These are phyloP conservation scores for Penicillium sp. DNA, from an alignment of 2,329 filamentous ascomycete genomes.

Conservation along the genomic window DNA sequence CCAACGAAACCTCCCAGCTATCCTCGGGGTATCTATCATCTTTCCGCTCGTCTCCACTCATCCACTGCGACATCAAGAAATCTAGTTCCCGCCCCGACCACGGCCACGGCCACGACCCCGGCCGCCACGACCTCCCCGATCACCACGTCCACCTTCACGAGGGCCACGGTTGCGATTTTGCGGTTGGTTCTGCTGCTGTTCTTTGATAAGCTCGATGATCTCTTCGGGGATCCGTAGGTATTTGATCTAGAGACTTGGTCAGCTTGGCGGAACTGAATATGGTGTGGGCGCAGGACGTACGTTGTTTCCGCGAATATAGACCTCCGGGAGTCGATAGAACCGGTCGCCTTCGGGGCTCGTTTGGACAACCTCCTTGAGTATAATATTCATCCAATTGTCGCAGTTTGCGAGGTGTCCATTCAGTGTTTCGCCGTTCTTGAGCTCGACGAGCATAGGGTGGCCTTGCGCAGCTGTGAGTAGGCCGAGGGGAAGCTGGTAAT, in stretches of 20 bases:
- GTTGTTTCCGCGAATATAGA: constrained; percentile 97
- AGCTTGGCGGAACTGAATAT: neutral
- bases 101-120: constrained; percentile 51
- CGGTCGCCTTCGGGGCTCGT: constrained; percentile 94
- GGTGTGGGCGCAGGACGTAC: constrained; percentile 57
- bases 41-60: constrained; percentile 26
- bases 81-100: constrained; percentile 44
- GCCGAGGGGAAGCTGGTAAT: constrained; percentile 66
- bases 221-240: constrained; percentile 96
- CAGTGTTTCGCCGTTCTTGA: constrained; percentile 96
- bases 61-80: constrained; percentile 11
- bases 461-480: constrained; percentile 94
- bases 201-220: constrained; percentile 91
- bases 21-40: constrained; percentile 43
- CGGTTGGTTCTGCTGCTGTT: constrained; percentile 78
- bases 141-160: constrained; percentile 43
- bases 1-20: constrained; percentile 35
- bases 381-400: constrained; percentile 99
- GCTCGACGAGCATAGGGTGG: constrained; percentile 96
- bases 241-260: constrained; percentile 74
- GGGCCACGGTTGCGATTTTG: constrained; percentile 47
- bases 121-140: constrained; percentile 48
- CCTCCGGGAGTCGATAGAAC: constrained; percentile 89
- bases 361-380: constrained; percentile 94
- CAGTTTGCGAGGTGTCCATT: constrained; percentile 96